Base-by-base conservation (phyloP, 2,329 filamentous ascomycete species). In the Paecilomyces dactylethromorphus region DNA sequence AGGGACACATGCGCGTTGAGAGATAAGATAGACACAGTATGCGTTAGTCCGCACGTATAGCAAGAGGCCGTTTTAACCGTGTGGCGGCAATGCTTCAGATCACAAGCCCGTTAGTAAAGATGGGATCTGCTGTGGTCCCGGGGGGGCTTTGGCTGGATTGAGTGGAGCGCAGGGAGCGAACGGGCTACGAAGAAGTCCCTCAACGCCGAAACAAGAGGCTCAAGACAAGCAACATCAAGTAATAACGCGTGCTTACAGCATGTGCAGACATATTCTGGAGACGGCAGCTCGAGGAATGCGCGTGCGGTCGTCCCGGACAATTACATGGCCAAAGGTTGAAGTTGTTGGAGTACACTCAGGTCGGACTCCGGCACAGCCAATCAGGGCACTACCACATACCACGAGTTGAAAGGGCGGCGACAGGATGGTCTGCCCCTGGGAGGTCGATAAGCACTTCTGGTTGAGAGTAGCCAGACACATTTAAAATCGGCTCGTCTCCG, bases 1-100 rank as follows among this genome's bases (percentile, higher is more conserved):
- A 56, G 55, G 50, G 29, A 71, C 71, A 74, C 71, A 72, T 73
- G 71, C 68, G 64, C 62, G 56, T 58, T 54, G 56, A 61, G 55
- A 51, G 58, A 64, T 64, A 57, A 56, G 57, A 61, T 56, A 53
- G 39, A 31, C 35, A 18, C 39, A n/a, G 50, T 24, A 22, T 52
- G 50, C 22, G n/a, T 21, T 24, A 45, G 39, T n/a, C 39, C 7
- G 39, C 39, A 45, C 39, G 39, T 45, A 45, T 45, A 45, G 39
- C 39, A 45, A 6, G 39, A 45, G 39, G 39, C 39, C 39, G 18
- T 45, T 45, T 18, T 4, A 45, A 21, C 39, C 39, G 39, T 45
- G 39, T 18, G 39, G 39, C 39, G 39, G 39, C 5, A 45, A 29
- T n/a, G 22, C 26, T 29, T 52, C 18, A 50, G 54, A 32, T 57